Evolutionary conservation across 2,329 filamentous ascomycete genomes (phyloP).

Genomic region (Diplodia mutila): DNA sequence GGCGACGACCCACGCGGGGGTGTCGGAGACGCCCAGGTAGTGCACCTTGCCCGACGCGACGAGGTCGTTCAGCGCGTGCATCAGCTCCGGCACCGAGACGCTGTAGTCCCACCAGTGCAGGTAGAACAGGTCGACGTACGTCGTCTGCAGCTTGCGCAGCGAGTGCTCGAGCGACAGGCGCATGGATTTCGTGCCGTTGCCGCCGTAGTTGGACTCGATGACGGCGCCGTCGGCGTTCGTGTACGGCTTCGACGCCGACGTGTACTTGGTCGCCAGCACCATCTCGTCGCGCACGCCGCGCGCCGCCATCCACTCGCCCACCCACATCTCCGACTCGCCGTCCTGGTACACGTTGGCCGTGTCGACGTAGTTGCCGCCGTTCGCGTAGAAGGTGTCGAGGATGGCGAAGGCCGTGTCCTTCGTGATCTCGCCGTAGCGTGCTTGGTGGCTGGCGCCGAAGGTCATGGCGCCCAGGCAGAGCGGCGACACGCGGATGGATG

Average conservation of each 20-base stretch:
- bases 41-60: conserved; percentile 48
- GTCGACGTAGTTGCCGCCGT: conserved; percentile 67
- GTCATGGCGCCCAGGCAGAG: conserved; percentile 60
- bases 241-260: conserved; percentile 33
- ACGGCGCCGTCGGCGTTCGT: not conserved
- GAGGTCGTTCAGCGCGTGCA: conserved; percentile 49
- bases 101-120: conserved; percentile 49
- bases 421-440: conserved; percentile 26
- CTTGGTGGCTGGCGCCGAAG: conserved; percentile 55
- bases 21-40: conserved; percentile 52
- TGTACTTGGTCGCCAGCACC: conserved; percentile 48
- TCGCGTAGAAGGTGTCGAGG: conserved; percentile 66
- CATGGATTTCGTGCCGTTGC: conserved; percentile 46
- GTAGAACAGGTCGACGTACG: conserved; percentile 64
- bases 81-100: conserved; percentile 49
- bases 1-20: conserved; percentile 46
- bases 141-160: conserved; percentile 62
- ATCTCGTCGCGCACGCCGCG: conserved; percentile 45
- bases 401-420: conserved; percentile 66
- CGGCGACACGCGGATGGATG: conserved; percentile 58
- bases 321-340: conserved; percentile 50
- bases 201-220: conserved; percentile 45
- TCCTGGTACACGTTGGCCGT: conserved; percentile 27
- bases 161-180: conserved; percentile 44
- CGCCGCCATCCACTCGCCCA: conserved; percentile 49